Evolutionary conservation across 2,329 filamentous ascomycete genomes (phyloP).

Genomic region (Penicillium capsulatum): DNA sequence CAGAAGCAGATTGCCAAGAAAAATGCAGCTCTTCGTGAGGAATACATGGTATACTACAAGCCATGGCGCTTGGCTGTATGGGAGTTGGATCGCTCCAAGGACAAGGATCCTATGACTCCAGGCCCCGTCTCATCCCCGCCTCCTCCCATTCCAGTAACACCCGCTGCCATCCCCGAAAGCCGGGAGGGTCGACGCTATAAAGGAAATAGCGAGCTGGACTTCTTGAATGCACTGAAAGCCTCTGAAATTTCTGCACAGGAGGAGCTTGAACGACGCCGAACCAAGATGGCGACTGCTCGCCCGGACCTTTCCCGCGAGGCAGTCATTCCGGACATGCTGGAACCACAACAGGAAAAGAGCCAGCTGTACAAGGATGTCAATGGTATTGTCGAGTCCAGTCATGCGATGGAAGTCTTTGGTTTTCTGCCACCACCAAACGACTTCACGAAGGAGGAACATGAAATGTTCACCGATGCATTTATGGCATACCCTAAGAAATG

Average conservation of each 20-base stretch:
- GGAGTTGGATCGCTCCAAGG: slow-evolving; percentile 42
- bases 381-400: slow-evolving; percentile 36
- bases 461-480: slow-evolving; percentile 46
- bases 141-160: slow-evolving; percentile 28
- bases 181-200: slow-evolving; percentile 42
- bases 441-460: slow-evolving; percentile 47
- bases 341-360: slow-evolving; percentile 36
- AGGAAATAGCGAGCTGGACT: slow-evolving; percentile 48
- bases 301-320: slow-evolving; percentile 47
- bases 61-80: slow-evolving; percentile 44
- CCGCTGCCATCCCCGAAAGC: slow-evolving; percentile 33
- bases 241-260: slow-evolving; percentile 48
- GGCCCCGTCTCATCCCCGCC: slow-evolving; percentile 34
- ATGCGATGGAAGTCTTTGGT: slow-evolving; percentile 43
- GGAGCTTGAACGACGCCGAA: slow-evolving; percentile 44
- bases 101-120: slow-evolving; percentile 37
- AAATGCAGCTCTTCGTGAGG: slow-evolving; percentile 38
- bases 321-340: slow-evolving; percentile 47
- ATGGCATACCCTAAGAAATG: slow-evolving; percentile 49
- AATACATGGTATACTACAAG: slow-evolving; percentile 43
- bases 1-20: slow-evolving; percentile 38
- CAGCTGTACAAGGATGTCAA: slow-evolving; percentile 47
- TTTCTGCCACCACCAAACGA: slow-evolving; percentile 46
- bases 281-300: slow-evolving; percentile 41
- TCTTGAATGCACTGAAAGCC: slow-evolving; percentile 46